phyloP scores from a whole-genome alignment of 768 basidiomycete species.

The Lepiota brunneoincarnata region DNA sequence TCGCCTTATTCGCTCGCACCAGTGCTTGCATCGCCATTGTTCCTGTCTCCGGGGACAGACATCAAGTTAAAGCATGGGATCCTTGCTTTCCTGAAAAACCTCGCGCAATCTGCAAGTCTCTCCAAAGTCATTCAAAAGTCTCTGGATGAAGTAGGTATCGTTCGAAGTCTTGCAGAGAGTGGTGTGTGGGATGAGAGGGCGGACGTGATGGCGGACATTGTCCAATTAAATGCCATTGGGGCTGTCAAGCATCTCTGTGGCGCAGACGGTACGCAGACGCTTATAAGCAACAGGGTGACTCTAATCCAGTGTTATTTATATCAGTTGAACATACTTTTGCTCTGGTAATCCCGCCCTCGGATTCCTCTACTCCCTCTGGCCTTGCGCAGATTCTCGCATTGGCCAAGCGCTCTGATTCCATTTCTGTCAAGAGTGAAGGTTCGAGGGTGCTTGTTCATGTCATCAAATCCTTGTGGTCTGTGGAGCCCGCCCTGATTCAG shows the following conservation, averaged over 20 bases:
- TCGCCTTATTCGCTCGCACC: conserved; percentile 65
- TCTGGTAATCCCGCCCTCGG: conserved; percentile 46
- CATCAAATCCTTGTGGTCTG: conserved; percentile 68
- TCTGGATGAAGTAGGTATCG: conserved; percentile 59
- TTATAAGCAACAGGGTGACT: background rate
- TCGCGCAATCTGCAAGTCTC: conserved; percentile 67
- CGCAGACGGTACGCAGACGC: conserved; percentile 53
- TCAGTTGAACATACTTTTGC: conserved; percentile 44
- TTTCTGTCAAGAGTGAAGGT: conserved; percentile 85
- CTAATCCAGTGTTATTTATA: background rate
- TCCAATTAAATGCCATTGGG: conserved; percentile 87
- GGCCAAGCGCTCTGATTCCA: conserved; percentile 73
- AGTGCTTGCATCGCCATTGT: conserved; percentile 50
- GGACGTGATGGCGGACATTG: conserved; percentile 80
- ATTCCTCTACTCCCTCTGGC: conserved; percentile 33
- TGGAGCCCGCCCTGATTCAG: conserved; percentile 9
- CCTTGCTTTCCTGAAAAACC: conserved; percentile 82
- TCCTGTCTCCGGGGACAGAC: conserved; percentile 58
- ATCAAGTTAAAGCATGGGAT: conserved; percentile 89
- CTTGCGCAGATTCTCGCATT: conserved; percentile 73
- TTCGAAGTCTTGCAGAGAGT: conserved; percentile 59
- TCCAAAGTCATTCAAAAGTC: conserved; percentile 55
- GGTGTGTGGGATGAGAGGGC: conserved; percentile 67
- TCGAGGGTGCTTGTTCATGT: conserved; percentile 87
- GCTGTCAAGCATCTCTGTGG: conserved; percentile 87